Conservation (phyloP, 208 protist genomes). For the Crithidia fasciculata region DNA sequence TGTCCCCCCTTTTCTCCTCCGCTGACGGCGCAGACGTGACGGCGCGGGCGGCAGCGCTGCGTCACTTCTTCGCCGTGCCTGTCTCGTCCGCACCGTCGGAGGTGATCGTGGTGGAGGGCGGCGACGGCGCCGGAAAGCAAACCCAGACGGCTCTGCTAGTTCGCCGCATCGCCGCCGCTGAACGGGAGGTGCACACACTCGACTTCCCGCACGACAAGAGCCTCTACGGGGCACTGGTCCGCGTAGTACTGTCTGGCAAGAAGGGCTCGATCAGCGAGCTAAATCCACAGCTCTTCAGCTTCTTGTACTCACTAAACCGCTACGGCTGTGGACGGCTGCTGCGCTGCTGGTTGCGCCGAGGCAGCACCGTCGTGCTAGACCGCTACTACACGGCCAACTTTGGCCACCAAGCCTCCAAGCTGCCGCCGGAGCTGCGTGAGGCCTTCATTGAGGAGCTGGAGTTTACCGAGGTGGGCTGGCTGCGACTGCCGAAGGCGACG, state of each 20-base stretch:
- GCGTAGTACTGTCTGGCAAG: constrained; percentile 82
- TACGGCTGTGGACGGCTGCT: constrained; percentile 73
- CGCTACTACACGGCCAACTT: constrained; percentile 93
- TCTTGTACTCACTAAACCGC: constrained; percentile 90
- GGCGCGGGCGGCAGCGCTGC: constrained; percentile 5
- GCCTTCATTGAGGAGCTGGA: constrained; percentile 71
- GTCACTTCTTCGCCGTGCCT: constrained; percentile 36
- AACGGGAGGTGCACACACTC: constrained; percentile 51
- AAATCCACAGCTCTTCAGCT: constrained; percentile 86
- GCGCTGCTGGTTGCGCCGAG: constrained; percentile 64
- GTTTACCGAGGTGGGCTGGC: constrained; percentile 76
- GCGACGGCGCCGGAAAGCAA: constrained; percentile 91
- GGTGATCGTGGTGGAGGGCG: constrained; percentile 89
- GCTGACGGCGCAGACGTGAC: not conserved
- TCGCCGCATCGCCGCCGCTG: constrained; percentile 10
- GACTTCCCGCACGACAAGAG: constrained; percentile 89
- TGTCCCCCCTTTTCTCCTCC: constrained; percentile 42
- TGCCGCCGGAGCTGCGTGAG: constrained; percentile 60
- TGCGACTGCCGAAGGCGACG: constrained; percentile 71
- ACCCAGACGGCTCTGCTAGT: constrained; percentile 85
- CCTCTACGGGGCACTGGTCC: constrained; percentile 80
- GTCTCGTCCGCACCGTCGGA: constrained; percentile 13
- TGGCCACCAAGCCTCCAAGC: constrained; percentile 91
- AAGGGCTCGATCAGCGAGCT: constrained; percentile 79
- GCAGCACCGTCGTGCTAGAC: constrained; percentile 80